These are phyloP conservation scores for Nicotiana tomentosiformis DNA, from an alignment of 257 asterid species.

Conservation along the genomic window DNA sequence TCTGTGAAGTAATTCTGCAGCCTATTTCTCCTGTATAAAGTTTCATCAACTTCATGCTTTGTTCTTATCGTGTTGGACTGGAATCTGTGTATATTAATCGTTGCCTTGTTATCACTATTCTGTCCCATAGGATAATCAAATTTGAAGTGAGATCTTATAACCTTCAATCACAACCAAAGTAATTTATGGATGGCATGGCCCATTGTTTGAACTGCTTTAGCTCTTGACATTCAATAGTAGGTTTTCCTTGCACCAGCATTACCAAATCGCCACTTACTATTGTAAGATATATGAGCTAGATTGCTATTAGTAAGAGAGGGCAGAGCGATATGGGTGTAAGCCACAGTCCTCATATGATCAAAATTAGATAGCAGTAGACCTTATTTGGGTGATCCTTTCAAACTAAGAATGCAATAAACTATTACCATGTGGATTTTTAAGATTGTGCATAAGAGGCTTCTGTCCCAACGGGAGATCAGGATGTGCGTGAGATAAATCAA, in stretches of 20 bases:
- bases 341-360: not conserved
- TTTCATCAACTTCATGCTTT: not conserved
- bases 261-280: not conserved
- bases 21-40: not conserved
- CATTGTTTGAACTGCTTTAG: not conserved
- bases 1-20: not conserved
- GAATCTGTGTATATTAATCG: not conserved
- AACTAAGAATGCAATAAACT: not conserved
- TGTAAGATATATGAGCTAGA: not conserved
- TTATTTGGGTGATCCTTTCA: not conserved
- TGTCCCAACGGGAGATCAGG: not conserved
- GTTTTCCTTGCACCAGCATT: not conserved
- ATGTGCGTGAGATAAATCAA: not conserved
- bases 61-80: not conserved
- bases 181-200: not conserved
- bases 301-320: not conserved
- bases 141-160: not conserved
- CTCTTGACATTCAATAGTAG: not conserved
- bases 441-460: not conserved
- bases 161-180: not conserved
- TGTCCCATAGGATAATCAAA: not conserved
- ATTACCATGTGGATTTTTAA: not conserved
- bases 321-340: not conserved
- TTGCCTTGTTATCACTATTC: not conserved
- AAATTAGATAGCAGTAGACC: too few relatives aligned